These are phyloP conservation scores for Curvularia spicifera DNA, from an alignment of 2,329 filamentous ascomycete species.

Conservation along the genomic window DNA sequence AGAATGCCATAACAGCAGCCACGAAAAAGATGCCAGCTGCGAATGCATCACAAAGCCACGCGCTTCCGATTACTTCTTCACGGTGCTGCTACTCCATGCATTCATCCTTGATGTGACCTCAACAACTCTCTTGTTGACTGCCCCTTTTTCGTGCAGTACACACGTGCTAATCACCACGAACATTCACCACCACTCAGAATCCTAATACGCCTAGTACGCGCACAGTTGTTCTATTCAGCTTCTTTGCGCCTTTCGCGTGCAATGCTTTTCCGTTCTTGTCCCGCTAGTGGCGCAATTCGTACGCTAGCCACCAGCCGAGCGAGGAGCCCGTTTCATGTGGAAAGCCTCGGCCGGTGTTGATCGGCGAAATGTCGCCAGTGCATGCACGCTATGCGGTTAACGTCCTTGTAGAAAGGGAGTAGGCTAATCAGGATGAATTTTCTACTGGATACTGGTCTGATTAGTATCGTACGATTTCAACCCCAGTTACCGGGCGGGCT, in stretches of 20 bases:
- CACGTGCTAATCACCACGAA: not conserved
- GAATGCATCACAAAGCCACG: not conserved
- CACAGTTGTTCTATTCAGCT: not conserved
- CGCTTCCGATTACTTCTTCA: not conserved
- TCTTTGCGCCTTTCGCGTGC: not conserved
- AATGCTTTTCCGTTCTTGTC: not conserved
- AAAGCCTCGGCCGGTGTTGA: not conserved
- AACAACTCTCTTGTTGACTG: not conserved
- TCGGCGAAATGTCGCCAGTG: not conserved
- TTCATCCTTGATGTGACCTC: not conserved
- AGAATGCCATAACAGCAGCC: not conserved
- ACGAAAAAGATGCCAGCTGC: not conserved
- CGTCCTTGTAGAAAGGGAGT: not conserved
- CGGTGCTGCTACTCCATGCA: not conserved
- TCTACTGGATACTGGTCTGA: not conserved
- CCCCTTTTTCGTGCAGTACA: not conserved
- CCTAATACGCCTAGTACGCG: not conserved
- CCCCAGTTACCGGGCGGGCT: conserved; percentile 13
- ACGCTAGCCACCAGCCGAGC: not conserved
- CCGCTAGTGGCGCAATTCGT: not conserved
- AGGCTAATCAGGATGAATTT: not conserved
- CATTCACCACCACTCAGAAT: not conserved
- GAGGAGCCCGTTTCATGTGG: not conserved
- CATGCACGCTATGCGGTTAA: not conserved
- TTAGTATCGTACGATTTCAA: not conserved